Conservation (phyloP, 331 rosid genomes). For the Malus hybrid region DNA sequence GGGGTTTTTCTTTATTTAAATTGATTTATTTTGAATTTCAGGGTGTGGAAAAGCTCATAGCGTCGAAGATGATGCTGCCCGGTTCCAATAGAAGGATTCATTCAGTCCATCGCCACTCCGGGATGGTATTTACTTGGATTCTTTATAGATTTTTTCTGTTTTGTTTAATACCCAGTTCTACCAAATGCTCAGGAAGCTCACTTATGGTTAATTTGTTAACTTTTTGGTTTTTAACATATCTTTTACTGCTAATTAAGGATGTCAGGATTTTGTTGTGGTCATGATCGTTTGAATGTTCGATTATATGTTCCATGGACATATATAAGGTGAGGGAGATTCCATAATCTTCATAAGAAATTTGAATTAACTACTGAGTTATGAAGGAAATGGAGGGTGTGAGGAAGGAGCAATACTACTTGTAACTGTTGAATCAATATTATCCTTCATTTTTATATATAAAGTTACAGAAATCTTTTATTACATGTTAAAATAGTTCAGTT, state of each 20-base stretch:
- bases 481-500: not conserved
- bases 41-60: slow-evolving; percentile 97
- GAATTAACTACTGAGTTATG: not conserved
- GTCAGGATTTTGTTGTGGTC: not conserved
- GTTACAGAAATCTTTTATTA: not conserved
- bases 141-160: not conserved
- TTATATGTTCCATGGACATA: not conserved
- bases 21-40: slow-evolving; percentile 21
- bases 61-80: slow-evolving; percentile 95
- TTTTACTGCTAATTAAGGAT: not conserved
- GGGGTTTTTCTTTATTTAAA: not conserved
- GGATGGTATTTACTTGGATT: slow-evolving; percentile 53
- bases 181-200: not conserved
- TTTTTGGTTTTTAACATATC: not conserved
- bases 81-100: slow-evolving; percentile 98
- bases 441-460: not conserved
- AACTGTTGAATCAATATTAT: not conserved
- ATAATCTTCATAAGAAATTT: not conserved
- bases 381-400: not conserved
- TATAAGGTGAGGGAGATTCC: not conserved
- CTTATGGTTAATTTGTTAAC: not conserved
- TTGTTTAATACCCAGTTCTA: not conserved
- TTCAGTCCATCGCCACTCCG: slow-evolving; percentile 86
- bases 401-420: not conserved
- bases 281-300: not conserved